Base-by-base conservation (phyloP, 495 filamentous ascomycete species). In the Mytilinidion resinicola region DNA sequence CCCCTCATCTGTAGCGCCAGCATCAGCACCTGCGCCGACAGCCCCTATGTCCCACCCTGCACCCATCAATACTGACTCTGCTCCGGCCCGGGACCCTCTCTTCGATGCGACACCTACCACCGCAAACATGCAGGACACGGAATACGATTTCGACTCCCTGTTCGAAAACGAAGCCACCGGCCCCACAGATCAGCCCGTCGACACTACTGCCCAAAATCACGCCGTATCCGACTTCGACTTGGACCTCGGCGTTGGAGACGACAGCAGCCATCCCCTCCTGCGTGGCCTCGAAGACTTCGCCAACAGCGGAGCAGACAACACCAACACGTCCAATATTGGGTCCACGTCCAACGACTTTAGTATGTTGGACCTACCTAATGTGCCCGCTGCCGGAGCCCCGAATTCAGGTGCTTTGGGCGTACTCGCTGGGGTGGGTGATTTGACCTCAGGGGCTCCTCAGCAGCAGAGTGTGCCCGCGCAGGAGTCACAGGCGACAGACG, bases 221-320 rank as follows among this genome's bases (percentile, higher is more conserved):
- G 8, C 50, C 3, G 53, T 30, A 4, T 19, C 52, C 0, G 55
- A 66, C 33, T 52, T 66, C 3, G 55, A 53, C 52, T 63, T 62
- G 39, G 49, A 55, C 20, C 56, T 66, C 39, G 60, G 62, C 35
- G 53, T 42, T 3, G 25, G 25, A 2, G 60, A 66, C 34, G 63
- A 65, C 46, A 34, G 17, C 33, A 56, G 49, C 0, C 59, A 33
- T 5, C 52, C 63, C 30, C 60, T 67, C 8, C 60, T 67, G 3
- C 60, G 53, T 42, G 64, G 64, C 14, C 60, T 67, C 12, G 64
- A 67, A 43, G 61, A 61, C 35, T 67, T 63, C 44, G 64, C 64
- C 6, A 67, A 63, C 39, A 33, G n/a, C 36, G 34, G 36, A 4
- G 34, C 21, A 19, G 55, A 57, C 19, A 41, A 44, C 33, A 57